Evolutionary conservation across 371 early-diverging fungal species (phyloP), one percentile per base, ranked within the genome.

Genomic region (Polyrhizophydium stewartii): DNA sequence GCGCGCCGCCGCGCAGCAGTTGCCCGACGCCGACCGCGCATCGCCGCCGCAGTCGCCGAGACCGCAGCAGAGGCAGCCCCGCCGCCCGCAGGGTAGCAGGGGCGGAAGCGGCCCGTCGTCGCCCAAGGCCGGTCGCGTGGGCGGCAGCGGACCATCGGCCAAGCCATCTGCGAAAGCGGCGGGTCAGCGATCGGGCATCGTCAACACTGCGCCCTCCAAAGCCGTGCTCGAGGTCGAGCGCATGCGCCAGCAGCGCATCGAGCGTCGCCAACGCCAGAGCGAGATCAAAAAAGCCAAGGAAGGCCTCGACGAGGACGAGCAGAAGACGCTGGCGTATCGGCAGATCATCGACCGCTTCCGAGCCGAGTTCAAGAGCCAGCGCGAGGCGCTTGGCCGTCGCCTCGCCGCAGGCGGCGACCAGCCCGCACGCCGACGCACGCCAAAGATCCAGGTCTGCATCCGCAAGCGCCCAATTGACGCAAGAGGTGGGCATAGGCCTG

Each of bases 141-240:
- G n/a, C n/a, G n/a, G n/a, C n/a, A n/a, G n/a, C n/a, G n/a, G n/a
- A n/a, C n/a, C n/a, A n/a, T n/a, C n/a, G n/a, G n/a, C n/a, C n/a
- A n/a, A n/a, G n/a, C n/a, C n/a, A n/a, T n/a, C n/a, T n/a, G n/a
- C n/a, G n/a, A n/a, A n/a, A n/a, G n/a, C n/a, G n/a, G n/a, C n/a
- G n/a, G n/a, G n/a, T n/a, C n/a, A n/a, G n/a, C n/a, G n/a, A n/a
- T n/a, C n/a, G n/a, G n/a, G n/a, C n/a, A n/a, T n/a, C n/a, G n/a
- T n/a, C n/a, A n/a, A n/a, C n/a, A n/a, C n/a, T 3, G 50, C 60
- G 5, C 69, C 69, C 25, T 64, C 65, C 27, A 69, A 69, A 62
- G 56, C 69, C 24, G 69, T 62, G 12, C 24, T 64, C 22, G 58
- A 67, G 50, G 51, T 70, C 53, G 62, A 35, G 21, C 41, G 58